phyloP scores from a whole-genome alignment of 257 asterid species.

The Solanum tarapatanum region DNA sequence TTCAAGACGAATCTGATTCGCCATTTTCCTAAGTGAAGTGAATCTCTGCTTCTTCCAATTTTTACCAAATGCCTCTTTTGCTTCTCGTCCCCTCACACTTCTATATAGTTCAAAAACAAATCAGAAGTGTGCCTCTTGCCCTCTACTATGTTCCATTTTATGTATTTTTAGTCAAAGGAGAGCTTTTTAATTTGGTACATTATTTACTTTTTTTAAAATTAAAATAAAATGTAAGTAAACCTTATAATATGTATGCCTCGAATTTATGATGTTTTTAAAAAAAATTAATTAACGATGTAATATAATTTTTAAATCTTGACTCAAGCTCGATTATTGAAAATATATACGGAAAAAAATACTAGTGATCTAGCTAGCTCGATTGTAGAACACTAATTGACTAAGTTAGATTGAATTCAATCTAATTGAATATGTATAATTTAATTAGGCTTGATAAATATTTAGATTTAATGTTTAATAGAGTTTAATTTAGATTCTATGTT shows the following conservation, averaged over 20 bases:
- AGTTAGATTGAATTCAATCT: fast-evolving
- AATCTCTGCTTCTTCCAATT: not conserved
- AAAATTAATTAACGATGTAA: not conserved
- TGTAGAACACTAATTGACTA: not conserved
- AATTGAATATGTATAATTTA: not conserved
- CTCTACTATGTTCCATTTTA: not conserved
- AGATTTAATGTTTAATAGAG: too few species aligned
- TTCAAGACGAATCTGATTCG: slow-evolving; percentile 33
- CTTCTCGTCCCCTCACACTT: not conserved
- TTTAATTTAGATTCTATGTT: not conserved
- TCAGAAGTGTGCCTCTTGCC: not conserved
- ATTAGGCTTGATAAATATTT: not conserved
- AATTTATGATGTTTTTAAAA: not conserved
- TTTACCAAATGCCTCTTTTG: not conserved
- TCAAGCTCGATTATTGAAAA: not conserved
- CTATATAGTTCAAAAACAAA: not conserved
- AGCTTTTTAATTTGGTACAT: not conserved
- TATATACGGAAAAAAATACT: too few species aligned
- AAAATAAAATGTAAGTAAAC: not conserved
- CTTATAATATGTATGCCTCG: not conserved
- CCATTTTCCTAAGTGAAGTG: slow-evolving; percentile 14
- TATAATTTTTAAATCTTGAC: not conserved
- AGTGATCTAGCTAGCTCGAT: not conserved
- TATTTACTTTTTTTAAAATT: not conserved
- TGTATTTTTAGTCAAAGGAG: not conserved